These are phyloP conservation scores for Claviceps fusiformis DNA, from an alignment of 2,329 filamentous ascomycete genomes.

Conservation along the genomic window DNA sequence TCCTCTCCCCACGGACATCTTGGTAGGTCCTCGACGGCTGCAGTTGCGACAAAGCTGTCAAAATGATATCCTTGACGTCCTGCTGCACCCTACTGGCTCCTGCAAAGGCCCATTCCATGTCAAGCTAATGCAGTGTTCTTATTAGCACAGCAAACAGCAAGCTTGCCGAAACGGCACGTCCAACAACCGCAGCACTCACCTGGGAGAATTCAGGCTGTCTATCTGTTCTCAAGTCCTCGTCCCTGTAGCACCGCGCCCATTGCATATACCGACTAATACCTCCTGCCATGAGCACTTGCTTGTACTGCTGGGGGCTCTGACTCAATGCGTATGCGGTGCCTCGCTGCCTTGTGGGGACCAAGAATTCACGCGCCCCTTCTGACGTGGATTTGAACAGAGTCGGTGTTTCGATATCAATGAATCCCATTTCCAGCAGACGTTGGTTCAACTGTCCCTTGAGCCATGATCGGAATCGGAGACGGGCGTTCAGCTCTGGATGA, in stretches of 20 bases:
- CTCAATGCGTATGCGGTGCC: constrained; percentile 80
- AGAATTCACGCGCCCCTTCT: constrained; percentile 86
- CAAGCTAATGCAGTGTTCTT: constrained; percentile 41
- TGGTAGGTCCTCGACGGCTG: constrained; percentile 43
- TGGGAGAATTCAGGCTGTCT: constrained; percentile 95
- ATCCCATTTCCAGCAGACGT: constrained; percentile 41
- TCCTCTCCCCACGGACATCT: constrained; percentile 31
- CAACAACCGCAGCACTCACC: constrained; percentile 25
- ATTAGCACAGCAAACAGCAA: neutral
- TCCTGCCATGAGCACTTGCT: constrained; percentile 91
- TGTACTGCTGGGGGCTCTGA: constrained; percentile 96
- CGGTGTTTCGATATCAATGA: constrained; percentile 79
- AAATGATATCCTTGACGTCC: constrained; percentile 23
- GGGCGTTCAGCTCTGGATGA: constrained; percentile 48
- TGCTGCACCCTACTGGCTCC: constrained; percentile 27
- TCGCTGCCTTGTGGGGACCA: constrained; percentile 70
- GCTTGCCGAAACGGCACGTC: neutral
- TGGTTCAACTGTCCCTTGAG: constrained; percentile 40
- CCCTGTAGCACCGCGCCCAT: constrained; percentile 86
- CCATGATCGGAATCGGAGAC: constrained; percentile 56
- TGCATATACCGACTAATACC: constrained; percentile 78
- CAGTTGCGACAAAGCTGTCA: constrained; percentile 16
- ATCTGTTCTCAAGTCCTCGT: constrained; percentile 86
- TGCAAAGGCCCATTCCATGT: constrained; percentile 87
- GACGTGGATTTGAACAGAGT: constrained; percentile 95